Evolutionary conservation across 441 rosid species (phyloP).

Genomic region (Capsella rubella): DNA sequence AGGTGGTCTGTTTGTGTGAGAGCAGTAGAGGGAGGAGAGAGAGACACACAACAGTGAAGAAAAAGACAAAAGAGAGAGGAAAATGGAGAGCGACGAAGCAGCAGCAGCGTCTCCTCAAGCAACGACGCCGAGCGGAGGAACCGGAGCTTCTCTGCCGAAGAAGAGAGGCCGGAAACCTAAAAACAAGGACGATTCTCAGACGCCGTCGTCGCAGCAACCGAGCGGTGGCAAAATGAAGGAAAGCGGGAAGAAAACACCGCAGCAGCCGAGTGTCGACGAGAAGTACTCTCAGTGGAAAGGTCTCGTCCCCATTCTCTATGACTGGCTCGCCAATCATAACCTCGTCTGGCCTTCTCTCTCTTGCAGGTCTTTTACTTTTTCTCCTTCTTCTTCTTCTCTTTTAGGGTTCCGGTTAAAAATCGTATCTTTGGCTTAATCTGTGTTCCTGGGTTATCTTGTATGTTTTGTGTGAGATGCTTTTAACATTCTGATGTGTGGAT

Average conservation of each 20-base stretch:
- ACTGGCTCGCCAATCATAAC: slow-evolving; percentile 98
- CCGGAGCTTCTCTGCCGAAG: slow-evolving; percentile 53
- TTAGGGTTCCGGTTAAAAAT: slow-evolving; percentile 32
- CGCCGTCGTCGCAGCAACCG: slow-evolving; percentile 45
- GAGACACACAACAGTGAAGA: background rate
- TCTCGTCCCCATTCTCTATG: slow-evolving; percentile 95
- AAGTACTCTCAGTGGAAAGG: slow-evolving; percentile 96
- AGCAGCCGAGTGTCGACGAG: slow-evolving; percentile 72
- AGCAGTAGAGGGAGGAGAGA: background rate
- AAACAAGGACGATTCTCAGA: slow-evolving; percentile 70
- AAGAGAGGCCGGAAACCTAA: slow-evolving; percentile 92
- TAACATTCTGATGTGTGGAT: background rate
- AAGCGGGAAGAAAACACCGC: slow-evolving; percentile 44
- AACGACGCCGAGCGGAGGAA: slow-evolving; percentile 41
- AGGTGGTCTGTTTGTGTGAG: slow-evolving; percentile 5
- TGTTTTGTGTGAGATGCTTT: background rate
- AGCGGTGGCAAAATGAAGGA: slow-evolving; percentile 46
- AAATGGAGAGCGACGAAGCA: slow-evolving; percentile 50
- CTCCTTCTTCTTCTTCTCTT: background rate
- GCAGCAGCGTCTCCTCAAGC: slow-evolving; percentile 45
- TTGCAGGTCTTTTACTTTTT: slow-evolving; percentile 60
- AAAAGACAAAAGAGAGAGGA: background rate
- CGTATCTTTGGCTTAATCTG: background rate
- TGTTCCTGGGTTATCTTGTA: background rate
- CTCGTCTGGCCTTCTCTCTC: slow-evolving; percentile 99